Base-by-base conservation (phyloP, 192 early-diverging fungal genomes). In the Linnemannia exigua region DNA sequence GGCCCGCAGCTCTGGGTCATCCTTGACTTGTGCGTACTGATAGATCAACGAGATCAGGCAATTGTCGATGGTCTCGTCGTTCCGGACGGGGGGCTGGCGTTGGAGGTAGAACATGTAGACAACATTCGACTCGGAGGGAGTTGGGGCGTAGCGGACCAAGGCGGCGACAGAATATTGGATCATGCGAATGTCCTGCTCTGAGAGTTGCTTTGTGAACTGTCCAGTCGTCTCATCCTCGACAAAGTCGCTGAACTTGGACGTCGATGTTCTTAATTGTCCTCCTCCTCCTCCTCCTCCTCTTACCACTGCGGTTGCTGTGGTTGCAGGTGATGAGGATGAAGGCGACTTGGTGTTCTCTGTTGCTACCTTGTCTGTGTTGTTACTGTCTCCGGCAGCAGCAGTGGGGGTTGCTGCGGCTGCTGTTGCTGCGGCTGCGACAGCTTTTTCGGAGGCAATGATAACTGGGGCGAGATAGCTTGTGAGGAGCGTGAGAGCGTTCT, bases 31-130 rank as follows among this genome's bases (percentile, higher is more conserved):
- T 16, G 72, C 74, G 51, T 87, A 87, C 9, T 74, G 74, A 28
- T 78, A 87, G 44, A 87, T 87, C 17, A 87, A 80, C 5, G 69
- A 74, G 35, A 87, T 66, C 41, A 87, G 66, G 37, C 80, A 82
- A 25, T 38, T 69, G 66, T 87, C 52, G 72, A 82, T 79, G 6
- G 84, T 76, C 16, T 66, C 51, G 28, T 87, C 84, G 38, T 68
- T 54, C 3, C 76, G 48, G 50, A 84, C 28, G 0, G 82, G 82
- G 1, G 72, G 76, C 16, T 47, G 25, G 51, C 82, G 70, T 46
- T 84, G 58, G 35, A 84, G 76, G 25, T 68, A 84, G 67, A 84
- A 84, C 76, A 78, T 68, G 44, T 79, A 84, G 28, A 84, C 54
- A 22, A 67, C 71, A 31, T 79, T 84, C 14, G 82, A 52, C 38